Base-by-base conservation (phyloP, 2,329 filamentous ascomycete species). In the Sporothrix pallida region DNA sequence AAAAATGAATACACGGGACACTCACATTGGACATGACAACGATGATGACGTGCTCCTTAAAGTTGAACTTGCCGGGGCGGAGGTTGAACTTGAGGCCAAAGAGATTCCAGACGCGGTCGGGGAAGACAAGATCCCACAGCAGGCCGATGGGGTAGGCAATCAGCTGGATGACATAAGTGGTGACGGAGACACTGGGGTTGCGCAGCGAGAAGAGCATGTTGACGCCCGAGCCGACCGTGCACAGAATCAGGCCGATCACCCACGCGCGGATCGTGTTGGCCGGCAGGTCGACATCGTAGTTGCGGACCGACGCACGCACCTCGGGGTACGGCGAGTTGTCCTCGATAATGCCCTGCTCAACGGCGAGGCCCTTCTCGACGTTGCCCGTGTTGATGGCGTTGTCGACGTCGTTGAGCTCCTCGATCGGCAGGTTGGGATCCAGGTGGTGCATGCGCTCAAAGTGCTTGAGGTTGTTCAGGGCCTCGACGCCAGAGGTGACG, bases 321-420 rank as follows among this genome's bases (percentile, higher is more conserved):
- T 91, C 89, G 52, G 89, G 88, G 78, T 91, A 92, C 2, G 90
- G 90, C 67, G 89, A 91, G 79, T 91, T 89, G 73, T 91, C 89
- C 78, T 90, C 85, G 78, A 90, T 83, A 74, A 87, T 81, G 65
- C 88, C 87, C 77, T 87, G 85, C 77, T 90, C 87, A 76, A 90
- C 85, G 74, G 86, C 85, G 69, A 87, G 81, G 72, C 87, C 87
- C 79, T 87, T 87, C 77, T 87, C 87, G 76, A 85, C 83, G 80
- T 89, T 87, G 74, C 85, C 84, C 1, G 85, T 85, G 58, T 85
- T 81, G 63, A 90, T 83, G 42, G 86, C 88, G 62, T 87, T 84
- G 74, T 91, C 88, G 75, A 91, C 84, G 80, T 89, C 87, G 75
- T 88, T 87, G 70, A 88, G 81, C 67, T 90, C 85, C 75, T 90